Evolutionary conservation across 306 rosid genomes (phyloP).

Genomic region (Cucurbita maxima): DNA sequence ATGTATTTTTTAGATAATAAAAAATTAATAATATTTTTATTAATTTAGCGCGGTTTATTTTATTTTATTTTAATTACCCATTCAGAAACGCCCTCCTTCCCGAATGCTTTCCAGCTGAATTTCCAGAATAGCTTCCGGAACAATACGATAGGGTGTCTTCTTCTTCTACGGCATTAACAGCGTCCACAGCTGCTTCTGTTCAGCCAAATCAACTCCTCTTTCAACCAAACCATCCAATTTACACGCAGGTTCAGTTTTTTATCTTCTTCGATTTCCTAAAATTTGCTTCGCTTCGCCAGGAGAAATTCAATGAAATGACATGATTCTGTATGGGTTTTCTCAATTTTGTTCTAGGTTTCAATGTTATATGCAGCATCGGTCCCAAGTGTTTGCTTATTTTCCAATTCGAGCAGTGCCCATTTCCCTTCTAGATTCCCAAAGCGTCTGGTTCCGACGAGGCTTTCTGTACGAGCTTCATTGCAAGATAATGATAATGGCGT

Average conservation of each 20-base stretch:
- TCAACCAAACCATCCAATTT: background rate
- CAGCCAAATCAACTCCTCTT: background rate
- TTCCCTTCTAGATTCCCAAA: slow-evolving; percentile 11
- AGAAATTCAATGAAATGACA: background rate
- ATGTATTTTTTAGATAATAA: too few species aligned
- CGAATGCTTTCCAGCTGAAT: background rate
- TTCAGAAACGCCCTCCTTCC: background rate
- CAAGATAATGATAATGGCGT: slow-evolving; percentile 23
- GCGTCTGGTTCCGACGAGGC: slow-evolving; percentile 16
- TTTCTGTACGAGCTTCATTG: slow-evolving; percentile 40
- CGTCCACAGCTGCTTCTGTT: background rate
- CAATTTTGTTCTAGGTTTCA: slow-evolving; percentile 14
- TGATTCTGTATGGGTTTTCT: background rate
- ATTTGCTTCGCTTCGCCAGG: background rate
- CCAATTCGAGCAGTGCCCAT: slow-evolving; percentile 19
- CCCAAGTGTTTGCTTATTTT: slow-evolving; percentile 27
- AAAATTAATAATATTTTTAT: too few species aligned
- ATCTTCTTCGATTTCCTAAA: background rate
- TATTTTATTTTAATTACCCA: background rate
- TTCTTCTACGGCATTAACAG: background rate
- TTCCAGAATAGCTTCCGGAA: background rate
- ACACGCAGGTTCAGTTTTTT: background rate
- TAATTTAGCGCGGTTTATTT: too few species aligned
- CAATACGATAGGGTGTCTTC: background rate
- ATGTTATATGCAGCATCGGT: slow-evolving; percentile 45